Evolutionary conservation across 768 basidiomycete species (phyloP).

Genomic region (Tulasnella sp.): DNA sequence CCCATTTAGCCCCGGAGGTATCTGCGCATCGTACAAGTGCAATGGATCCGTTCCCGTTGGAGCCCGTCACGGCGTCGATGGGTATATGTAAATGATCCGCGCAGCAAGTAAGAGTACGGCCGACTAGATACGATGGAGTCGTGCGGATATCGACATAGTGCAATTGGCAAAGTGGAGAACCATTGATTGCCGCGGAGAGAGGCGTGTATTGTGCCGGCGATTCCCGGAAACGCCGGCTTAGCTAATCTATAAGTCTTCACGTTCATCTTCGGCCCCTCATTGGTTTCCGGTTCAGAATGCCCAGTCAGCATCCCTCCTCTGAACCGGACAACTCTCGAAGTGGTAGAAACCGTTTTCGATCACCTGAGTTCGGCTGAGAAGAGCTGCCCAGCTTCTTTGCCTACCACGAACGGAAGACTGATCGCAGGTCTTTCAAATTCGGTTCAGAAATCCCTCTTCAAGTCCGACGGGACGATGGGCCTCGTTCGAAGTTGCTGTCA

Average conservation of each 20-base stretch:
- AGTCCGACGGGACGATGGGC: neutral
- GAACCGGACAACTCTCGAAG: too few species aligned
- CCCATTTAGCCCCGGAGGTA: neutral
- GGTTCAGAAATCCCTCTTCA: neutral
- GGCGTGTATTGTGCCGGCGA: neutral
- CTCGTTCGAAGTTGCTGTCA: neutral
- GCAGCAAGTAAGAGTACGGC: neutral
- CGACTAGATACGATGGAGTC: constrained; percentile 13
- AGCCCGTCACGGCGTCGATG: neutral
- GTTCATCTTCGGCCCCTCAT: neutral
- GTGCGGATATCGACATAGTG: constrained; percentile 2
- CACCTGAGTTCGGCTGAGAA: neutral
- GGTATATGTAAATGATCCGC: neutral
- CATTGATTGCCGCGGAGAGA: constrained; percentile 10
- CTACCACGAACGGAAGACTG: neutral
- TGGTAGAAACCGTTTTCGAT: too few species aligned
- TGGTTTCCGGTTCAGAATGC: neutral
- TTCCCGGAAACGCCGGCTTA: neutral
- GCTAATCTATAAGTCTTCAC: neutral
- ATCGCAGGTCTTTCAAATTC: neutral
- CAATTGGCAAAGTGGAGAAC: neutral
- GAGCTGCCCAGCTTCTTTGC: neutral
- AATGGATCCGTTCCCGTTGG: neutral
- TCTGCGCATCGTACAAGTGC: neutral
- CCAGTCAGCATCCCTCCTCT: neutral